Evolutionary conservation across 306 rosid species (phyloP), one percentile per base, ranked within the genome.

Genomic region (Cajanus cajan): DNA sequence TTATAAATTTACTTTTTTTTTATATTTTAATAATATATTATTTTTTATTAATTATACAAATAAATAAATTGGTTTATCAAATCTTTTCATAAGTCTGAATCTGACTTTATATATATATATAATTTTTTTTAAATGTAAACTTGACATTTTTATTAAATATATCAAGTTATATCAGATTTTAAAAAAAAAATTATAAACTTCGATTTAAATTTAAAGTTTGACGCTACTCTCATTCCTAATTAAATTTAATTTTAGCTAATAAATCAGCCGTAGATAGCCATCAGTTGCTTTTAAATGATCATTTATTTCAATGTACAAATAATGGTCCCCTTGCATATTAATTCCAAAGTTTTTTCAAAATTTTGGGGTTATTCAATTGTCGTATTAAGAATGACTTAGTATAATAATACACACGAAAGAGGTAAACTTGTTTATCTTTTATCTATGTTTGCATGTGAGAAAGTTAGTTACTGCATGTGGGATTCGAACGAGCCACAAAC

Each of bases 301-400:
- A 76, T 64, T 66, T 67, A 78, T 78, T 64, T 39, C 8, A 21
- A 14, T 31, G 12, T 15, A 31, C 21, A 14, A 14, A 28, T 57
- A 14, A 66, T 77, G 40, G 81, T 51, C 74, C 74, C 66, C 81
- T 64, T 41, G 19, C n/a, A 62, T 62, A 76, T 13, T 40, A 59
- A 57, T 12, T 57, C 16, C 36, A 57, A 55, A 57, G 14, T 7
- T 8, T 1, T 4, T 57, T 5, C 0, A 11, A 16, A 57, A 16
- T 57, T 52, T 55, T 22, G 28, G 55, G 10, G 25, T 31, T 45
- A 4, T 76, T 34, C 6, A 61, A 28, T 28, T 43, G 59, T 58
- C 19, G 11, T 58, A 75, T 64, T 14, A 76, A 19, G 25, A 15
- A 66, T 39, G 4, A 12, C 8, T 10, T 18, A 16, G 18, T 9